Base-by-base conservation (phyloP, 2,329 filamentous ascomycete genomes). In the Podosphaera aphanis region DNA sequence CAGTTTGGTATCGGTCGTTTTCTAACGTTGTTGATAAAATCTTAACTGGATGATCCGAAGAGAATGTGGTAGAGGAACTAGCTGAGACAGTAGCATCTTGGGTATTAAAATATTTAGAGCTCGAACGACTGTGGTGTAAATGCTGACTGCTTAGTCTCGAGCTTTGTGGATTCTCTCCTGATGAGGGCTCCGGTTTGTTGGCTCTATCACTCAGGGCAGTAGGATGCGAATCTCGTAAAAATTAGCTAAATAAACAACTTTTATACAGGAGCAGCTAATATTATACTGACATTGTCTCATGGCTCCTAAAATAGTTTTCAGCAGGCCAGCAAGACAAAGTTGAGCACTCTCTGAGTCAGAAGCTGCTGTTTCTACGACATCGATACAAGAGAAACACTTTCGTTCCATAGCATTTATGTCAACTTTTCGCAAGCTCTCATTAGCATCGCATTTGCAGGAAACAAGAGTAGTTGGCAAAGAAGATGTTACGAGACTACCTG, bases 381-480 rank as follows among this genome's bases (percentile, higher is more conserved):
- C 73, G 50, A 88, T 70, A 53, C 74, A 79, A 15, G 79, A 70
- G 49, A 79, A 71, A 53, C 80, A 82, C 51, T 72, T 66, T 43
- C 71, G 63, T 56, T 82, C 77, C 47, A 90, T 69, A 46, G 65
- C 70, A 23, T 74, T 68, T 13, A 79, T 72, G 56, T 88, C 76
- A 47, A 92, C 68, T 57, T 83, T 72, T 56, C 80, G 77, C 48
- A 74, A 66, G 48, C 73, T 70, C 50, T 78, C 73, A 42, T 79
- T 76, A 44, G 76, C 73, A 60, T 94, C 88, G 65, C 83, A 93
- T 67, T 94, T 94, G 61, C 79, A 88, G 46, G 84, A 83, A 44
- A 92, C 82, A 37, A 94, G 71, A 50, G 88, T 70, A 45, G 79
- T 80, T 7, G 86, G 84, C 35, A 93, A 63, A 20, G 71, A 70